These are phyloP conservation scores for Aureobasidium subglaciale DNA, from an alignment of 2,329 filamentous ascomycete species.

Conservation along the genomic window DNA sequence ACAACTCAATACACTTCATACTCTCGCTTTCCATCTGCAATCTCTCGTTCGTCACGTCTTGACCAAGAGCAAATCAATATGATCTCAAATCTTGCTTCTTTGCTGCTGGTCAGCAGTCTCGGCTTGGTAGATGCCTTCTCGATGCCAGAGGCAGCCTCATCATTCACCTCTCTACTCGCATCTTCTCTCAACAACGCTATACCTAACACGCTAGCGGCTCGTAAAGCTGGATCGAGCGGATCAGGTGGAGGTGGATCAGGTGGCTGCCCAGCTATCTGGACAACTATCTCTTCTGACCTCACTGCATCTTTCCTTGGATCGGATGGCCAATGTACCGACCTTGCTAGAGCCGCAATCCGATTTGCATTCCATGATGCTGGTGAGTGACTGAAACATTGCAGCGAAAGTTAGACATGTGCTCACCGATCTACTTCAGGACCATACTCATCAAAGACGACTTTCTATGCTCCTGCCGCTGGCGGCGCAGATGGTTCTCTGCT, in stretches of 20 bases:
- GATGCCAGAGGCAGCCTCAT: background rate
- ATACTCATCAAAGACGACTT: conserved; percentile 19
- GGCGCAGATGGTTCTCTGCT: conserved; percentile 38
- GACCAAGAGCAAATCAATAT: background rate
- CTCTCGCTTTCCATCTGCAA: background rate
- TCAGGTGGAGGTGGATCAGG: conserved; percentile 1
- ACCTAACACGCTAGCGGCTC: background rate
- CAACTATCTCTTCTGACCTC: conserved; percentile 25
- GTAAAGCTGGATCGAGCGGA: too few relatives aligned
- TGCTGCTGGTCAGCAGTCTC: background rate
- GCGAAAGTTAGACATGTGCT: too few relatives aligned
- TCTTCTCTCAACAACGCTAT: conserved; percentile 14
- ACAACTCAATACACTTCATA: background rate
- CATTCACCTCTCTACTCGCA: background rate
- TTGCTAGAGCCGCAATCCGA: conserved; percentile 29
- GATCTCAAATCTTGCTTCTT: background rate
- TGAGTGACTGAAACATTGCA: background rate
- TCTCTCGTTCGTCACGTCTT: background rate
- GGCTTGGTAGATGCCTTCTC: background rate
- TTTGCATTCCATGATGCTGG: conserved; percentile 28
- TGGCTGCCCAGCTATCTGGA: conserved; percentile 27
- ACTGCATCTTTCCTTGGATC: conserved; percentile 22
- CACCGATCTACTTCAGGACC: too few relatives aligned
- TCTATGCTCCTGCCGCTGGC: conserved; percentile 25
- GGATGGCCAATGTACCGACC: conserved; percentile 26